Base-by-base conservation (phyloP, 805 yeast species). In the Clavispora santaluciae region DNA sequence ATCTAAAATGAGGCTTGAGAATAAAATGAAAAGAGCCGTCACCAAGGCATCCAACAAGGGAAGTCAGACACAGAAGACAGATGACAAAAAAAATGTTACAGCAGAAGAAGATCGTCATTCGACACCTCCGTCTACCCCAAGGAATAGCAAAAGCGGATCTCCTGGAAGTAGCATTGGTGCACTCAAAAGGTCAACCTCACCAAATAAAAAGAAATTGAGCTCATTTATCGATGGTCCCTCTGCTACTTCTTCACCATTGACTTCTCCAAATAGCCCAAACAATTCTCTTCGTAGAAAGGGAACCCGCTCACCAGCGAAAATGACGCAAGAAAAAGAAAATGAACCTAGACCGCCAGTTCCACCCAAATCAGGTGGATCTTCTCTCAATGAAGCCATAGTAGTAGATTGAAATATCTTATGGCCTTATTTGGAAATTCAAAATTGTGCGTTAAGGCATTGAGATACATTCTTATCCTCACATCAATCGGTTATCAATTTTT, bases 111-210 rank as follows among this genome's bases (percentile, higher is more conserved):
- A 5, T 13, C 31, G 31, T 4, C 31, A 11, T 3, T 28, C 20
- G 16, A 28, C 31, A 28, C 31, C 31, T 9, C 31, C 31, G 16
- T 28, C 31, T 3, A 15, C 31, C 5, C 31, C 31, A 11, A 16
- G 7, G 6, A 16, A 28, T 16, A 15, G 31, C 20, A 16, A 28
- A 9, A 9, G 16, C 10, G 20, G 20, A 12, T 16, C 18, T 7
- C n/a, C n/a, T 3, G 31, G 10, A 28, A 25, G 13, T 6, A 12
- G 16, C 6, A 5, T 16, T 6, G 16, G 29, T 16, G 5, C 59
- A 1, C 58, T 66, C 24, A 66, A 53, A 40, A 53, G 73, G 43
- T 66, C 72, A 1, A 50, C 58, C 1, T 68, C 73, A 1, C 72
- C 73, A 4, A 66, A 61, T 40, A 69, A 68, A 39, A 66, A 63